Evolutionary conservation across 2,329 filamentous ascomycete species (phyloP), one percentile per base, ranked within the genome.

Genomic region (Hymenoscyphus linearis): DNA sequence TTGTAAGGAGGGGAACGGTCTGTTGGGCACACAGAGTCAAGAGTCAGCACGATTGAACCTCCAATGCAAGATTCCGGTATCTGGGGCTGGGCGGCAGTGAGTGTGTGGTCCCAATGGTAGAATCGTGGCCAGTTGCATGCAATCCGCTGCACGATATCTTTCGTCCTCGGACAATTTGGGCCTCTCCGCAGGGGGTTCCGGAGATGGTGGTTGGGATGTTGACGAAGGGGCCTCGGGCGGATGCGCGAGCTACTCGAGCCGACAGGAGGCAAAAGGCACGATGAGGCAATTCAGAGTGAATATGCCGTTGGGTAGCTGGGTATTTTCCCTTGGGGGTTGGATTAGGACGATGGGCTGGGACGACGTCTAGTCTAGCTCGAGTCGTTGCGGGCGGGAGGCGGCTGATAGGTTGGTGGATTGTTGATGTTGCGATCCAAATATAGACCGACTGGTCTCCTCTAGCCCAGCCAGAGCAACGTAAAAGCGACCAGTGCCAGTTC

Each of bases 1-100:
- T 58, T 26, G 63, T 64, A 67, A 69, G 44, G 66, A 67, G 65
- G 62, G 69, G 59, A 69, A 67, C 59, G 62, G 62, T 62, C 62
- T 66, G 64, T 65, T 70, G 63, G 57, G 63, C 52, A 62, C 60
- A 57, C 59, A 61, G 31, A 64, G 62, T 55, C 35, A 62, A 47
- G 53, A 64, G 66, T 72, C 64, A 71, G 70, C 64, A 62, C 66
- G 22, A 57, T 63, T 64, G 60, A 63, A 64, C 34, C 53, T 60
- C 44, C 60, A 60, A 68, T 68, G 67, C 69, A 67, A 61, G 13
- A 63, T 61, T 66, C 67, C 68, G 68, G 55, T 61, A 47, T 55
- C 61, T 63, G 59, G 64, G 64, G 26, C 54, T 61, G 60, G 56
- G 61, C 59, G 59, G 61, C 13, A 50, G 44, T 25, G 18, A 18